phyloP scores from a whole-genome alignment of 345 rosid genomes.

The Linum lewisii region DNA sequence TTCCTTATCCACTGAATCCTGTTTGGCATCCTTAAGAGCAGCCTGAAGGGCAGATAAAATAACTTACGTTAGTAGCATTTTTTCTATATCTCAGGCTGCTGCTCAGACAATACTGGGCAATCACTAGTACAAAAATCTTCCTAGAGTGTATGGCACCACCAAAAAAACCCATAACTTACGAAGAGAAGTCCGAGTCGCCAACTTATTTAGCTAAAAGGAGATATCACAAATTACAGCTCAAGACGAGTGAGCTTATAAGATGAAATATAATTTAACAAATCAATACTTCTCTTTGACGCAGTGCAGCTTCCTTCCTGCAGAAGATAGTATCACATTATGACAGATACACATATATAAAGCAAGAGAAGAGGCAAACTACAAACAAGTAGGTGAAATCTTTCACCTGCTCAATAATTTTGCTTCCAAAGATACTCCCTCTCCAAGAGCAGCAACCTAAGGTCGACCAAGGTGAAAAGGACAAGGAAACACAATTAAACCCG shows the following conservation, averaged over 20 bases:
- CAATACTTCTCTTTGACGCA: constrained; percentile 27
- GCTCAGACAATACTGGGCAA: background rate
- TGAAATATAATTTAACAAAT: constrained; percentile 4
- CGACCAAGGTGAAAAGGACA: constrained; percentile 7
- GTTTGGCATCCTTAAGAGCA: constrained; percentile 22
- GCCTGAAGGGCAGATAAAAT: constrained; percentile 13
- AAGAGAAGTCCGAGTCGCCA: background rate
- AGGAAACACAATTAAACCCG: background rate
- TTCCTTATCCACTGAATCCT: constrained; percentile 20
- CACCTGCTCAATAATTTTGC: constrained; percentile 27
- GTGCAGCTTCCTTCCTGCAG: constrained; percentile 28
- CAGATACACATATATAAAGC: background rate
- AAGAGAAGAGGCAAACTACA: background rate
- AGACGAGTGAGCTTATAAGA: constrained; percentile 6
- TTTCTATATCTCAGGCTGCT: background rate
- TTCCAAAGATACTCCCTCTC: constrained; percentile 27
- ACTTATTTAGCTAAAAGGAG: constrained; percentile 6
- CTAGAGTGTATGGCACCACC: background rate
- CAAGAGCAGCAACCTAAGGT: constrained; percentile 30
- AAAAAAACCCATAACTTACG: background rate
- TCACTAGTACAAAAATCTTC: background rate
- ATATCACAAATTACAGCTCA: no score
- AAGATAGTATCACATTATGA: background rate
- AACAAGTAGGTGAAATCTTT: background rate
- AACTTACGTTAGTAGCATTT: background rate